Conservation (phyloP, 2,329 filamentous ascomycete genomes). For the Coleophoma crateriformis region DNA sequence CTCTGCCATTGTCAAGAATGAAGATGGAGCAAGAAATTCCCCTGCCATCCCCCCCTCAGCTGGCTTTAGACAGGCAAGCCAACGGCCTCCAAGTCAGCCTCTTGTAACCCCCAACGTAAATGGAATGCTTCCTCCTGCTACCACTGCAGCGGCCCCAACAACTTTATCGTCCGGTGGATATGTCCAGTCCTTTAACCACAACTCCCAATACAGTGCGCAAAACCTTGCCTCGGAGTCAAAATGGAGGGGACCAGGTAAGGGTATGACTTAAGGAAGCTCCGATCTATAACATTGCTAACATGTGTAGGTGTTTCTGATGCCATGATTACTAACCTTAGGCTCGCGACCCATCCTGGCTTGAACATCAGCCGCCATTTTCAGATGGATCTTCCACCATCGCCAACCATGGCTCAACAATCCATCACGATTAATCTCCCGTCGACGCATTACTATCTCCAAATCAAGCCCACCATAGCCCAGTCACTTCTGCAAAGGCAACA, state of each 20-base stretch:
- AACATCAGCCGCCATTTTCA: slow-evolving; percentile 55
- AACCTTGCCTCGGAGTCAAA: slow-evolving; percentile 35
- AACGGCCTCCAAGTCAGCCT: slow-evolving; percentile 34
- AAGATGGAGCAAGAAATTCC: slow-evolving; percentile 23
- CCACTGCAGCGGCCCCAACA: slow-evolving; percentile 14
- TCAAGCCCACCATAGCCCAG: slow-evolving; percentile 60
- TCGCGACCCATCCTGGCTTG: slow-evolving; percentile 64
- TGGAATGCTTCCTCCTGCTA: slow-evolving; percentile 24
- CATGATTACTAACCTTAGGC: slow-evolving; percentile 59
- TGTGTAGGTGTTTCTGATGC: slow-evolving; percentile 51
- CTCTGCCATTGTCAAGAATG: slow-evolving; percentile 31
- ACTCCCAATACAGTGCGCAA: slow-evolving; percentile 20
- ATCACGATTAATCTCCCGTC: slow-evolving; percentile 65
- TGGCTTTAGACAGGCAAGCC: slow-evolving; percentile 20
- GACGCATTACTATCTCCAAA: slow-evolving; percentile 64
- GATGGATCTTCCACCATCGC: slow-evolving; percentile 59
- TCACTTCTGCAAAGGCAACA: slow-evolving; percentile 64
- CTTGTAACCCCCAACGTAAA: slow-evolving; percentile 17
- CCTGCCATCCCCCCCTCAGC: slow-evolving; percentile 16
- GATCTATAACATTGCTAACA: slow-evolving; percentile 13
- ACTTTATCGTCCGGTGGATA: slow-evolving; percentile 17
- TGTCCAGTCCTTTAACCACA: slow-evolving; percentile 23
- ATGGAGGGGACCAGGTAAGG: slow-evolving; percentile 37
- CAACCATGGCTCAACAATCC: slow-evolving; percentile 63
- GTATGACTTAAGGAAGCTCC: slow-evolving; percentile 27